A percentile compares a stretch with the other conserved stretches of the same genome.
Evolutionary conservation across 1,284 basidiomycete genomes (phyloP).

Genomic region (Ganoderma sp.): DNA sequence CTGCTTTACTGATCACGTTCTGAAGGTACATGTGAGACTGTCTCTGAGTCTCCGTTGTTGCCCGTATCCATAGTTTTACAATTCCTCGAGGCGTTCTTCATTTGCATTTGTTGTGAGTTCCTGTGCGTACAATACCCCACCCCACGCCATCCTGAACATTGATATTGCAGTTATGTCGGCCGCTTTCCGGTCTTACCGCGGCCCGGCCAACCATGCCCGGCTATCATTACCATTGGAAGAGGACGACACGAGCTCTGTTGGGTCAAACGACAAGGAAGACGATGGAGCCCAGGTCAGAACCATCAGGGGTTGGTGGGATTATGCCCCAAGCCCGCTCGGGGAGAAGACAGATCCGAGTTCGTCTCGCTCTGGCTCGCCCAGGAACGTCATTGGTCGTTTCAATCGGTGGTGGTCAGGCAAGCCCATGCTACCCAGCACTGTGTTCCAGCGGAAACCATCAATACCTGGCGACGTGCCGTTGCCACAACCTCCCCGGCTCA

Average conservation of each 20-base stretch:
- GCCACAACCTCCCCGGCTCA: slow-evolving; percentile 33
- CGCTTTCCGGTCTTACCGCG: slow-evolving; percentile 58
- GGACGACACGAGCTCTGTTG: slow-evolving; percentile 37
- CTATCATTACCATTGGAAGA: slow-evolving; percentile 54
- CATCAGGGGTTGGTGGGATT: slow-evolving; percentile 62
- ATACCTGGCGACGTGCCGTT: slow-evolving; percentile 36
- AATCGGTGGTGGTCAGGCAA: slow-evolving; percentile 30
- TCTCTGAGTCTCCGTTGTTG: slow-evolving; percentile 40
- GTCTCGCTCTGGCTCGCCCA: slow-evolving; percentile 13
- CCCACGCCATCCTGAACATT: neutral
- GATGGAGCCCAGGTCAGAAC: slow-evolving; percentile 26
- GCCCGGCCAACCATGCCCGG: slow-evolving; percentile 58
- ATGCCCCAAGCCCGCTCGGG: slow-evolving; percentile 42
- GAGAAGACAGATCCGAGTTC: slow-evolving; percentile 16
- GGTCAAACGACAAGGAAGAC: slow-evolving; percentile 40
- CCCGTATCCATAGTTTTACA: slow-evolving; percentile 56
- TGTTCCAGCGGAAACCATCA: slow-evolving; percentile 39
- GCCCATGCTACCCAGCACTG: slow-evolving; percentile 26
- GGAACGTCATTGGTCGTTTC: slow-evolving; percentile 22
- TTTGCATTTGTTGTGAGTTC: slow-evolving; percentile 64
- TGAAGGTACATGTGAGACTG: slow-evolving; percentile 34
- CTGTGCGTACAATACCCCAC: neutral
- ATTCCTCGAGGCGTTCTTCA: slow-evolving; percentile 60
- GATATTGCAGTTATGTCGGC: slow-evolving; percentile 57
- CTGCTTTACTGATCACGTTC: neutral